Percentiles rank a stretch among this genome's conserved stretches.
These are phyloP conservation scores for Ilyonectria sp. DNA, from an alignment of 2,329 filamentous ascomycete species.

Conservation along the genomic window DNA sequence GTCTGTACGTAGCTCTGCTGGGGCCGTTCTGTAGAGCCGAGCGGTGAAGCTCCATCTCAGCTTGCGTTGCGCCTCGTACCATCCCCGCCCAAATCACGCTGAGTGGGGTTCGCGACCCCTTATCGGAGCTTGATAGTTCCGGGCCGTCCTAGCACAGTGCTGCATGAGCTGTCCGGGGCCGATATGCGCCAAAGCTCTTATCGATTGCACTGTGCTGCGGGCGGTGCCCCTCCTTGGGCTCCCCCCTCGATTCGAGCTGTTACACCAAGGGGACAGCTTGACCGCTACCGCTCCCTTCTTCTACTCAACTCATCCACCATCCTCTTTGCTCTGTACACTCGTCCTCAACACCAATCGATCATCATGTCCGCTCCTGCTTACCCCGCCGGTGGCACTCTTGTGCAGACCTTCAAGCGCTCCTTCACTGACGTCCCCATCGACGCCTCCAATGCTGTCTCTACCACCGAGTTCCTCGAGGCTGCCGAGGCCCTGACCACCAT, in stretches of 20 bases:
- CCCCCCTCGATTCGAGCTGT: slow-evolving; percentile 28
- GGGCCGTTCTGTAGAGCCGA: slow-evolving; percentile 3
- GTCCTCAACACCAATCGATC: slow-evolving; percentile 33
- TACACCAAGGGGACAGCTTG: slow-evolving; percentile 45
- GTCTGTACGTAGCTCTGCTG: not conserved
- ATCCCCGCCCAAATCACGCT: slow-evolving; percentile 34
- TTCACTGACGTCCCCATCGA: slow-evolving; percentile 88
- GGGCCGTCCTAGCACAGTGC: slow-evolving; percentile 27
- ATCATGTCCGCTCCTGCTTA: slow-evolving; percentile 68
- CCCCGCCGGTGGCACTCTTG: slow-evolving; percentile 82
- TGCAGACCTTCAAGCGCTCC: slow-evolving; percentile 87
- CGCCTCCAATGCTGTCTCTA: slow-evolving; percentile 81
- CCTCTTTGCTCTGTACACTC: slow-evolving; percentile 24
- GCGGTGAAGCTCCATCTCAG: slow-evolving; percentile 22
- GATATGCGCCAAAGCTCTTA: slow-evolving; percentile 34
- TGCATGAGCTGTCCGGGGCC: not conserved
- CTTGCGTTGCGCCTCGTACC: slow-evolving; percentile 28
- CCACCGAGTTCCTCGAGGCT: slow-evolving; percentile 91
- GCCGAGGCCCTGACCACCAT: slow-evolving; percentile 88
- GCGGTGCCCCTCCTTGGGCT: slow-evolving; percentile 41
- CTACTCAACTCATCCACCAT: slow-evolving; percentile 24
- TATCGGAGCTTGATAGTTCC: slow-evolving; percentile 39
- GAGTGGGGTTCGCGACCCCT: slow-evolving; percentile 38
- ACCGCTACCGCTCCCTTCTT: slow-evolving; percentile 44
- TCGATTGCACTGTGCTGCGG: slow-evolving; percentile 45